Evolutionary conservation across 2,329 filamentous ascomycete genomes (phyloP).

Genomic region (Aulographum hederae): DNA sequence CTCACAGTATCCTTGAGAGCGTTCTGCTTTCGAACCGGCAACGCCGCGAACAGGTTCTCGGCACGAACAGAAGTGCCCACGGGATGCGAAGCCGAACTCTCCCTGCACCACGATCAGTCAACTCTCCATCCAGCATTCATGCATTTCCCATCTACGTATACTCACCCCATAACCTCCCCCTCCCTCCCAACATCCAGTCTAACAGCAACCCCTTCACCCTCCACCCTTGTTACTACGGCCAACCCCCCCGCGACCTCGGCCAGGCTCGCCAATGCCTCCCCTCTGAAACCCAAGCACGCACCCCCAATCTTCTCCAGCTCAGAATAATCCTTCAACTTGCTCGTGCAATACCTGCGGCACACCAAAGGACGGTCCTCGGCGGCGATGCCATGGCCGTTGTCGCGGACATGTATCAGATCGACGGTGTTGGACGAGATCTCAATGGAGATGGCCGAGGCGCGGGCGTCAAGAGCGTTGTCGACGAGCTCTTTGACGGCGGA

Average conservation of each 20-base stretch:
- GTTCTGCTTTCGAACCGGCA: conserved; percentile 46
- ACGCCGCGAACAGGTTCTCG: conserved; percentile 35
- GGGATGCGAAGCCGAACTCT: conserved; percentile 32
- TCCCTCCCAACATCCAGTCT: conserved; percentile 30
- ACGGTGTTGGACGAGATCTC: conserved; percentile 46
- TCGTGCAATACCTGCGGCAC: conserved; percentile 52
- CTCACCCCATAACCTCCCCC: conserved; percentile 29
- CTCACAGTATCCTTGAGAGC: conserved; percentile 39
- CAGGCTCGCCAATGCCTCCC: conserved; percentile 51
- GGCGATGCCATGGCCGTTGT: conserved; percentile 57
- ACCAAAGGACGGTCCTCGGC: conserved; percentile 41
- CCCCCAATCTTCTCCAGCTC: conserved; percentile 40
- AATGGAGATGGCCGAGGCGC: conserved; percentile 47
- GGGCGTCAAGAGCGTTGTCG: conserved; percentile 59
- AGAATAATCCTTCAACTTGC: conserved; percentile 48
- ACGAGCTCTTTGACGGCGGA: conserved; percentile 58
- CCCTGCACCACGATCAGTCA: conserved; percentile 9
- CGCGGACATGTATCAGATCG: conserved; percentile 49
- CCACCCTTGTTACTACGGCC: conserved; percentile 43
- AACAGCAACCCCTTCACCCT: conserved; percentile 40
- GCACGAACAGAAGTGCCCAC: conserved; percentile 52
- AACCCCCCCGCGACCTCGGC: conserved; percentile 39
- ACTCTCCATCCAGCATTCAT: background rate
- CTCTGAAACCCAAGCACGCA: conserved; percentile 54
- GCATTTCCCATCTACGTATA: background rate